These are phyloP conservation scores for Trichopus zeylanicus DNA, from an alignment of 116 monocot genomes.

Conservation along the genomic window DNA sequence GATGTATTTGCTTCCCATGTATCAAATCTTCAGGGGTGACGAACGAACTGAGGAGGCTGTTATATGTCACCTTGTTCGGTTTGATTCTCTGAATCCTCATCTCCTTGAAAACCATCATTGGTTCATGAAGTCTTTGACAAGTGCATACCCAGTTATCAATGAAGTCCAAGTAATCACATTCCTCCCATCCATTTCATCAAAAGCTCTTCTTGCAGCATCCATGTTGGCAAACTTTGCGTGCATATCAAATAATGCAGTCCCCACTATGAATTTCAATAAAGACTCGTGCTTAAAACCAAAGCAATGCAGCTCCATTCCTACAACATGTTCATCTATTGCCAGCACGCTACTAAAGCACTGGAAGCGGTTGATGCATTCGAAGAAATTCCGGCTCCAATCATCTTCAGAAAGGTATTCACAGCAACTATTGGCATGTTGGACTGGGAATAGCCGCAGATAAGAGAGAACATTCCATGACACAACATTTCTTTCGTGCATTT, in stretches of 20 bases:
- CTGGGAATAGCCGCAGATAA: conserved; percentile 14
- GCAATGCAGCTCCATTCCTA: conserved; percentile 30
- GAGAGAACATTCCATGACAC: conserved; percentile 11
- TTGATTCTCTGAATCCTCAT: conserved; percentile 20
- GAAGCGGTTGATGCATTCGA: conserved; percentile 29
- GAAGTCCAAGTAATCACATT: conserved; percentile 55
- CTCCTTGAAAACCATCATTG: conserved; percentile 28
- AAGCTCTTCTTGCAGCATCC: conserved; percentile 21
- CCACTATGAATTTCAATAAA: conserved; percentile 21
- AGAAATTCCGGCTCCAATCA: conserved; percentile 14
- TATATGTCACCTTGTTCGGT: conserved; percentile 31
- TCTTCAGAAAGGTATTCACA: conserved; percentile 10
- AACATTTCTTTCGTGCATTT: conserved; percentile 2
- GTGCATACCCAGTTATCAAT: conserved; percentile 33
- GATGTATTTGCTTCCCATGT: conserved; percentile 46
- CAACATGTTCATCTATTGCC: not conserved
- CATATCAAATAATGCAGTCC: conserved; percentile 32
- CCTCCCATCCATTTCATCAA: conserved; percentile 42
- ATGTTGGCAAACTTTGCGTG: conserved; percentile 25
- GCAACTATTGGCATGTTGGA: not conserved
- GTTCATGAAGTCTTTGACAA: conserved; percentile 11
- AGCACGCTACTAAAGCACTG: conserved; percentile 17
- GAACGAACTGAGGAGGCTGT: conserved; percentile 36
- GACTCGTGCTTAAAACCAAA: conserved; percentile 28
- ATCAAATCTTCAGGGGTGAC: conserved; percentile 12